Percentiles rank a stretch among this genome's conserved stretches.
These are phyloP conservation scores for Moelleriella libera DNA, from an alignment of 2,329 filamentous ascomycete genomes.

Conservation along the genomic window DNA sequence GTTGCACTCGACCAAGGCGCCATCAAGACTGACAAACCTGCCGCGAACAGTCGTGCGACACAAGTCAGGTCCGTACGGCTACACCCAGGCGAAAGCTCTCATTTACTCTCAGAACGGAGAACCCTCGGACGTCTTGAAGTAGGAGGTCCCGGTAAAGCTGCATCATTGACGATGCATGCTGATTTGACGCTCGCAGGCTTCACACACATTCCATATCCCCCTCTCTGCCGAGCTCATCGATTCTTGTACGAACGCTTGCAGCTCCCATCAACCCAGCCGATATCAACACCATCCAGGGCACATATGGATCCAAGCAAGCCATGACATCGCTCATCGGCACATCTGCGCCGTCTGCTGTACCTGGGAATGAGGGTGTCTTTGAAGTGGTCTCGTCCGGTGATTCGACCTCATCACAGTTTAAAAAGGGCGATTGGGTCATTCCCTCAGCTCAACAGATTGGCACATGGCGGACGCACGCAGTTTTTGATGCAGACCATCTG, in stretches of 20 bases:
- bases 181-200: constrained; percentile 26
- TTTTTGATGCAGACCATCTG: constrained; percentile 42
- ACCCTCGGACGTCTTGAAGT: constrained; percentile 55
- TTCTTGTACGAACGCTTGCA: constrained; percentile 79
- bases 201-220: constrained; percentile 69
- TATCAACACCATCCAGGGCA: constrained; percentile 95
- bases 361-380: constrained; percentile 86
- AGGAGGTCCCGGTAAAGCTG: constrained; percentile 7
- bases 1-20: constrained; percentile 10
- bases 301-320: constrained; percentile 74
- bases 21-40: constrained; percentile 6
- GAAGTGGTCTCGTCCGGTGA: constrained; percentile 65
- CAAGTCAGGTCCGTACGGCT: constrained; percentile 57
- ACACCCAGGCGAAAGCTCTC: constrained; percentile 74
- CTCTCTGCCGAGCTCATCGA: constrained; percentile 43
- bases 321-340: constrained; percentile 71
- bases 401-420: constrained; percentile 30
- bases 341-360: constrained; percentile 57
- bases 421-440: constrained; percentile 85
- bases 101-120: constrained; percentile 64
- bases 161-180: not conserved
- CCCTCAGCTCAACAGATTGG: constrained; percentile 73
- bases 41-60: constrained; percentile 20
- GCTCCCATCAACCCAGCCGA: constrained; percentile 94
- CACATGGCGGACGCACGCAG: constrained; percentile 87